These are phyloP conservation scores for Cenchrus americanus DNA, from an alignment of 176 grass and related monocot species.

Conservation along the genomic window DNA sequence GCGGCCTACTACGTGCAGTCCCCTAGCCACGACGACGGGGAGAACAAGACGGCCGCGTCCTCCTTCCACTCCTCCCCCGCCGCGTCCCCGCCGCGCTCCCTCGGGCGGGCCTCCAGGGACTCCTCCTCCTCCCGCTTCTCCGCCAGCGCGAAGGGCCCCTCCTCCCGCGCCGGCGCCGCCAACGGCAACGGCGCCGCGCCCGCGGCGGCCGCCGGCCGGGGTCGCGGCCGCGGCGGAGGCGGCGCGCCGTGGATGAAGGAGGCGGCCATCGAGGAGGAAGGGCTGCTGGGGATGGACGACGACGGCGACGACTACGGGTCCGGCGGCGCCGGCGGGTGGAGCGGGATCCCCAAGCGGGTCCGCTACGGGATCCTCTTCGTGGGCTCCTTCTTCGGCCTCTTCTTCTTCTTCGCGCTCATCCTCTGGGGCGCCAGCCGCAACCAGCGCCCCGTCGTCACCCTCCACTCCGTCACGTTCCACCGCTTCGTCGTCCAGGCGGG, in stretches of 20 bases:
- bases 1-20: constrained; percentile 93
- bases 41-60: constrained; percentile 63
- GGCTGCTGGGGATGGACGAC: constrained; percentile 58
- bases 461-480: constrained; percentile 59
- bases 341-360: constrained; percentile 42
- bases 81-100: constrained; percentile 66
- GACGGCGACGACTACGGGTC: constrained; percentile 1
- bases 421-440: constrained; percentile 84
- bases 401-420: constrained; percentile 94
- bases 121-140: constrained; percentile 77
- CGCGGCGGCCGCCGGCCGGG: background rate
- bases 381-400: constrained; percentile 68
- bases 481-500: constrained; percentile 88
- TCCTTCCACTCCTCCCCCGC: constrained; percentile 76
- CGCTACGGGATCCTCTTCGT: constrained; percentile 67
- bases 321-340: background rate
- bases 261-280: constrained; percentile 83
- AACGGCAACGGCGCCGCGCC: background rate
- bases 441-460: constrained; percentile 65
- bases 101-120: constrained; percentile 58
- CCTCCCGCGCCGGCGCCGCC: constrained; percentile 21
- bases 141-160: constrained; percentile 43
- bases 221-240: background rate
- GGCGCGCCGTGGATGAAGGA: constrained; percentile 48
- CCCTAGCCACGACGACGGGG: constrained; percentile 77